Conservation (phyloP, 805 yeast species). For the Danielia oregonensis region DNA sequence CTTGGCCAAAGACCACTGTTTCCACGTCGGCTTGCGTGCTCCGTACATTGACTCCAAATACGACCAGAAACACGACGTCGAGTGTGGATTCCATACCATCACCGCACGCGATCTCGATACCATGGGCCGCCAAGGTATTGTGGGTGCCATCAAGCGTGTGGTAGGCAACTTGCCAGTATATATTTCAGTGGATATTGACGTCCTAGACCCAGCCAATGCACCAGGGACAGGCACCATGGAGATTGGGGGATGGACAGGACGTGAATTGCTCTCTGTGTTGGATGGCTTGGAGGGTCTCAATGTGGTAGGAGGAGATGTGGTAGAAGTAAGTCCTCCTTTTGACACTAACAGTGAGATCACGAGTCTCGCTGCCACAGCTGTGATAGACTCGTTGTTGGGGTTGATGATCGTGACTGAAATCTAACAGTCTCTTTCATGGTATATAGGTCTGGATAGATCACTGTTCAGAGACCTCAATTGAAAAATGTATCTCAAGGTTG, state of each 20-base stretch:
- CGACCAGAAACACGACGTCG: constrained; percentile 42
- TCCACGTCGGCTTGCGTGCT: constrained; percentile 65
- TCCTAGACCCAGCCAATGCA: constrained; percentile 68
- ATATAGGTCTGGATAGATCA: too few species aligned
- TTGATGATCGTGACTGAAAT: constrained; percentile 34
- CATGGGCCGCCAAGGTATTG: constrained; percentile 36
- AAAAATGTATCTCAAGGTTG: too few species aligned
- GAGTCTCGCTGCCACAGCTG: constrained; percentile 62
- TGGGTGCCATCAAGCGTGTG: constrained; percentile 27
- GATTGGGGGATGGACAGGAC: constrained; percentile 62
- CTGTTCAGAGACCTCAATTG: too few species aligned
- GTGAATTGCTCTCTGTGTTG: constrained; percentile 58
- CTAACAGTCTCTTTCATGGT: constrained; percentile 1
- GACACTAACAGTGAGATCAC: constrained; percentile 61
- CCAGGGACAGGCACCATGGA: constrained; percentile 83
- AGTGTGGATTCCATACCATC: constrained; percentile 46
- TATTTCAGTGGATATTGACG: constrained; percentile 53
- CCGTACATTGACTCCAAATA: constrained; percentile 46
- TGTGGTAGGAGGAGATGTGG: constrained; percentile 72
- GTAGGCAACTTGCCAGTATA: constrained; percentile 43
- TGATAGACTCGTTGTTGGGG: constrained; percentile 49
- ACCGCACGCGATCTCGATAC: constrained; percentile 47
- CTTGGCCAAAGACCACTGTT: constrained; percentile 43
- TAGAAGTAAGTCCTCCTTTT: constrained; percentile 67
- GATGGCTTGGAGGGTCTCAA: constrained; percentile 59